These are phyloP conservation scores for Metarhizium sp. DNA, from an alignment of 2,329 filamentous ascomycete species.

Conservation along the genomic window DNA sequence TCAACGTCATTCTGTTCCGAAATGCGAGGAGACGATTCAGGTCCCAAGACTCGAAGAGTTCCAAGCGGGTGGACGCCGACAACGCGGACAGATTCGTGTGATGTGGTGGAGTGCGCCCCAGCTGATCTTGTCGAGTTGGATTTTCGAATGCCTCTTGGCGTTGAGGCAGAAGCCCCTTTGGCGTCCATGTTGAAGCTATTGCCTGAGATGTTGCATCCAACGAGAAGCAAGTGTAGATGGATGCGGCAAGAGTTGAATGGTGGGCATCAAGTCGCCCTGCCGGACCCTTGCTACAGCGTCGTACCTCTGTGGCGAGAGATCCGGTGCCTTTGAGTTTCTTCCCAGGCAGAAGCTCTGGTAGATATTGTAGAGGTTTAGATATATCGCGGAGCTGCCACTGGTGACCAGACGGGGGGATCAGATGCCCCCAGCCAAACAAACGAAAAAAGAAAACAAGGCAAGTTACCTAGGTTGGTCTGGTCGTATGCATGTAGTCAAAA, in stretches of 20 bases:
- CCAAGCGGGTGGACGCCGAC: constrained; percentile 33
- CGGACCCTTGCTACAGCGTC: background rate
- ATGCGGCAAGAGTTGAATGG: too few relatives aligned
- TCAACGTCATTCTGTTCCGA: background rate
- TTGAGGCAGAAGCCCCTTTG: constrained; percentile 10
- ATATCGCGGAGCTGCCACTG: background rate
- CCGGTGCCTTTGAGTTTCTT: background rate
- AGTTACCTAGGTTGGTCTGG: too few relatives aligned
- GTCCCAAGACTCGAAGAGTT: constrained; percentile 29
- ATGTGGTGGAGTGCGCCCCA: constrained; percentile 20
- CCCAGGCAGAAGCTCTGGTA: too few relatives aligned
- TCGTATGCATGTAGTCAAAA: too few relatives aligned
- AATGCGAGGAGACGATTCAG: constrained; percentile 8
- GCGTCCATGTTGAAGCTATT: constrained; percentile 14
- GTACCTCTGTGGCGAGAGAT: background rate
- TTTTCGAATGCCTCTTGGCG: constrained; percentile 21
- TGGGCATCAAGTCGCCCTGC: background rate
- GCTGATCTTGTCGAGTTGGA: constrained; percentile 22
- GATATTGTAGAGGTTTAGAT: background rate
- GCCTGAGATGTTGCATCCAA: background rate
- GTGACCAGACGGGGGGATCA: background rate
- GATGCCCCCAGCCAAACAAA: background rate
- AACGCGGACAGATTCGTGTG: constrained; percentile 27
- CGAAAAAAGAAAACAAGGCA: background rate
- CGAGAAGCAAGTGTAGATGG: background rate